Evolutionary conservation across 176 grass and related monocot species (phyloP).

Genomic region (Puya raimondii): DNA sequence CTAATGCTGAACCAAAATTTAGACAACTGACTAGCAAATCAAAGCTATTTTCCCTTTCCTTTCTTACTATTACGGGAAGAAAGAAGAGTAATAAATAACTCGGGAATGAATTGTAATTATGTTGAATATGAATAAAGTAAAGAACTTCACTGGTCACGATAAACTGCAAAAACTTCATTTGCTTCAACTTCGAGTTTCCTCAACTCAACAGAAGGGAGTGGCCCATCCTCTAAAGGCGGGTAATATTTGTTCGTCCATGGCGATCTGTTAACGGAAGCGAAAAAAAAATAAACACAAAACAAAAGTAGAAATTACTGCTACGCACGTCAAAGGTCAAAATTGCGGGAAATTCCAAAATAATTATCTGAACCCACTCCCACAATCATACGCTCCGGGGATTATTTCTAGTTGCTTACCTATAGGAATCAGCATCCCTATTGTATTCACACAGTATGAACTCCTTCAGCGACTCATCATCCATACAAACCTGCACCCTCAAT

Average conservation of each 20-base stretch:
- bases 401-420: slow-evolving; percentile 34
- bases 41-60: background rate
- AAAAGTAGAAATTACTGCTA: background rate
- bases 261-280: slow-evolving; percentile 45
- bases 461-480: slow-evolving; percentile 65
- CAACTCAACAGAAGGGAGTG: slow-evolving; percentile 60
- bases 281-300: slow-evolving; percentile 2
- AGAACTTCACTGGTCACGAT: slow-evolving; percentile 84
- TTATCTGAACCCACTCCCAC: background rate
- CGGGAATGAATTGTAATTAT: background rate
- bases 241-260: slow-evolving; percentile 93
- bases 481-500: slow-evolving; percentile 51
- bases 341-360: background rate
- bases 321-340: background rate
- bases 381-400: background rate
- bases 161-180: slow-evolving; percentile 89
- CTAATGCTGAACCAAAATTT: background rate
- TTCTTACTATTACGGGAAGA: background rate
- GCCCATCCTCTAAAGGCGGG: slow-evolving; percentile 84
- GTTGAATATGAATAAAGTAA: slow-evolving; percentile 1
- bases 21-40: background rate
- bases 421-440: slow-evolving; percentile 91
- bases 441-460: slow-evolving; percentile 95
- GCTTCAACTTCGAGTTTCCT: slow-evolving; percentile 81
- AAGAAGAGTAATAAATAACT: background rate